Percentiles rank a stretch among this genome's conserved stretches.
These are phyloP conservation scores for Leccinum disarticulatum DNA, from an alignment of 768 basidiomycete species.

Conservation along the genomic window DNA sequence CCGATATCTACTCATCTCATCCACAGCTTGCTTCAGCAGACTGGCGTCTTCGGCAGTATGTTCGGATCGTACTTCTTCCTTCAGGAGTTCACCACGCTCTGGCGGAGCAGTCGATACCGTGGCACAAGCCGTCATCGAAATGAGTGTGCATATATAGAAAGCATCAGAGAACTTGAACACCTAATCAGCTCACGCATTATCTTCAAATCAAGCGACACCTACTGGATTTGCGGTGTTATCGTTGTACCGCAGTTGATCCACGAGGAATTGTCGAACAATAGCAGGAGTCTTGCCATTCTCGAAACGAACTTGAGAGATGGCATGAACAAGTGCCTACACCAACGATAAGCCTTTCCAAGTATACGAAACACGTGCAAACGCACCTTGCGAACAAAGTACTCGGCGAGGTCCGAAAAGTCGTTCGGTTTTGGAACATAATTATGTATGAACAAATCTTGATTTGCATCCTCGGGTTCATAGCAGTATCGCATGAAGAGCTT, in stretches of 20 bases:
- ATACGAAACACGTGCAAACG: constrained; percentile 2
- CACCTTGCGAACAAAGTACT: constrained; percentile 96
- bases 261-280: constrained; percentile 82
- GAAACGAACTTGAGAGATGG: constrained; percentile 84
- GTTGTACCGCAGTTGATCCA: constrained; percentile 92
- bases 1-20: constrained; percentile 88
- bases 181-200: constrained; percentile 4
- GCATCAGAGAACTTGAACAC: constrained; percentile 79
- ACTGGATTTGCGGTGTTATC: constrained; percentile 92
- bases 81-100: constrained; percentile 75
- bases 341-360: constrained; percentile 7
- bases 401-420: constrained; percentile 86
- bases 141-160: constrained; percentile 84
- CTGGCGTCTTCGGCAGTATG: constrained; percentile 67
- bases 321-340: constrained; percentile 68
- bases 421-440: constrained; percentile 95
- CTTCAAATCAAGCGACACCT: constrained; percentile 29
- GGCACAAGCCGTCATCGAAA: constrained; percentile 78
- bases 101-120: constrained; percentile 75
- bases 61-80: constrained; percentile 64
- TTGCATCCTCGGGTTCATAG: constrained; percentile 81
- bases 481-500: constrained; percentile 91
- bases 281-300: constrained; percentile 84
- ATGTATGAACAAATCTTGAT: constrained; percentile 81
- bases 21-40: constrained; percentile 69